A percentile compares a stretch with the other conserved stretches of the same genome.
These are phyloP conservation scores for Candida frijolesensis DNA, from an alignment of 1,139 yeast genomes.

Conservation along the genomic window DNA sequence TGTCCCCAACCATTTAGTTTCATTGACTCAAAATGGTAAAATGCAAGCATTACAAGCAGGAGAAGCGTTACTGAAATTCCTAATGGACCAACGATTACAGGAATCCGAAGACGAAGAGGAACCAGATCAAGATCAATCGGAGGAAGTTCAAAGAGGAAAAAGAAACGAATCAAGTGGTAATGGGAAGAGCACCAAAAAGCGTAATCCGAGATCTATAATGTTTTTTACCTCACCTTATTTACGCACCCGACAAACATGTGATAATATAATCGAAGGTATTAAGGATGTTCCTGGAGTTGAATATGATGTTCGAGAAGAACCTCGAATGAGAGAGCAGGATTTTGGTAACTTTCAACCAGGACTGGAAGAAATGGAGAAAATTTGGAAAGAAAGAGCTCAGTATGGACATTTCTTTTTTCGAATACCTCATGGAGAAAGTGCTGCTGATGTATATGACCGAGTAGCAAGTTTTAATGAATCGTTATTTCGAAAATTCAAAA, in stretches of 20 bases:
- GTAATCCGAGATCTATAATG: slow-evolving; percentile 39
- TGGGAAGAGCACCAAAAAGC: slow-evolving; percentile 2
- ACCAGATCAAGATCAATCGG: too few relatives aligned
- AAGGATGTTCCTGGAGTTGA: slow-evolving; percentile 50
- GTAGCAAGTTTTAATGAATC: slow-evolving; percentile 90
- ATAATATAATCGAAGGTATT: slow-evolving; percentile 64
- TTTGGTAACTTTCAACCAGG: slow-evolving; percentile 89
- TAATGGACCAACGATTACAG: slow-evolving; percentile 28
- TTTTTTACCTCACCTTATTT: slow-evolving; percentile 84
- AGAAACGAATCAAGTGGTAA: not conserved
- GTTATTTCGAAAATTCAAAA: slow-evolving; percentile 74
- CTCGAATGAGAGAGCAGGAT: slow-evolving; percentile 90
- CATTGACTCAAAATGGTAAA: slow-evolving; percentile 70
- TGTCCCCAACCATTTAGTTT: slow-evolving; percentile 78
- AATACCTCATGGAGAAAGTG: slow-evolving; percentile 92
- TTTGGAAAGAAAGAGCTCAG: slow-evolving; percentile 80
- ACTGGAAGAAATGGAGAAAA: slow-evolving; percentile 72
- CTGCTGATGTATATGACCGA: slow-evolving; percentile 92
- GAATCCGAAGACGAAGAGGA: not conserved
- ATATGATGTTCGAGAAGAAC: slow-evolving; percentile 74
- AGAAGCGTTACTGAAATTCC: slow-evolving; percentile 48
- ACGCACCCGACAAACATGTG: slow-evolving; percentile 80
- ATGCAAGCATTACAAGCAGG: slow-evolving; percentile 74
- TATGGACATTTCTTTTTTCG: slow-evolving; percentile 92
- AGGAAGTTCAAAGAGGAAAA: not conserved